Conservation (phyloP, 352 stramenopile species). For the Thalassiosira mediterranea region DNA sequence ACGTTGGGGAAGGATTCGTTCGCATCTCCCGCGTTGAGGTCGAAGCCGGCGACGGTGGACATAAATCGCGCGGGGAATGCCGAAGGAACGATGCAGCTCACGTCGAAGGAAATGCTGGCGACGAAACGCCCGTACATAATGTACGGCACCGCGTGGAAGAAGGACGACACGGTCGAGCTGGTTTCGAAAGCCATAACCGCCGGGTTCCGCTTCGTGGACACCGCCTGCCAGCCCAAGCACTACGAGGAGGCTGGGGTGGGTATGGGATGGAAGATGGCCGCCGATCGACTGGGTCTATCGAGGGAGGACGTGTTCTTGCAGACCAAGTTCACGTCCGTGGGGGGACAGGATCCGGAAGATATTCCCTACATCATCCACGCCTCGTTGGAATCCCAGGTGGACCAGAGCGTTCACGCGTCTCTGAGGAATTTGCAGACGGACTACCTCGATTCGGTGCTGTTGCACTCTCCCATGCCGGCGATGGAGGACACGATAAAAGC, state of each 20-base stretch:
- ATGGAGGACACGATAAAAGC: constrained; percentile 75
- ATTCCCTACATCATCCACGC: constrained; percentile 62
- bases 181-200: constrained; percentile 68
- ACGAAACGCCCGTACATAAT: constrained; percentile 43
- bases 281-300: constrained; percentile 43
- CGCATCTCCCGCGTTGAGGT: too few relatives aligned
- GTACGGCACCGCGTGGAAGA: constrained; percentile 83
- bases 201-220: constrained; percentile 82
- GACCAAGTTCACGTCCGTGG: constrained; percentile 80
- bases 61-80: not conserved
- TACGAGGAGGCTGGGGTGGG: constrained; percentile 80
- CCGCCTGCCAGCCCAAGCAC: constrained; percentile 81
- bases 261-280: constrained; percentile 50
- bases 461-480: constrained; percentile 67
- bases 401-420: constrained; percentile 51
- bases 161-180: constrained; percentile 66
- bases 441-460: constrained; percentile 68
- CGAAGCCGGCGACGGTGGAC: not conserved
- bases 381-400: constrained; percentile 54
- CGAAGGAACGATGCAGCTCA: constrained; percentile 5
- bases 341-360: constrained; percentile 75
- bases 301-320: constrained; percentile 77
- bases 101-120: constrained; percentile 22
- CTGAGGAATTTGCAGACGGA: constrained; percentile 62
- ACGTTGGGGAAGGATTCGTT: too few relatives aligned